These are phyloP conservation scores for Populus ilicifolia DNA, from an alignment of 345 rosid species.

Conservation along the genomic window DNA sequence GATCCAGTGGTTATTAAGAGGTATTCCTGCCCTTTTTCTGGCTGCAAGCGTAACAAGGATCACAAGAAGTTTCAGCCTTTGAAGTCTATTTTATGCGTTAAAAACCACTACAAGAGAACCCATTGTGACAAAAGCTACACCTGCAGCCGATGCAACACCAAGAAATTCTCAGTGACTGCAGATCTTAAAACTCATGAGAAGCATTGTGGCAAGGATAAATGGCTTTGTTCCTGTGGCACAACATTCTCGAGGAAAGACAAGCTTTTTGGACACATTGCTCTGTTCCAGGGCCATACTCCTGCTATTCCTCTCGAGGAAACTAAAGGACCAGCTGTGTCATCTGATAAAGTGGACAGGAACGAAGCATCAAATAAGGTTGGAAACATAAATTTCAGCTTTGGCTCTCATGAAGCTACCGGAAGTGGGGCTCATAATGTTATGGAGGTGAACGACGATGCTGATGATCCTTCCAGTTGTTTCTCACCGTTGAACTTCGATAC, in stretches of 20 bases:
- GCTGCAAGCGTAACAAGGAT: slow-evolving; percentile 96
- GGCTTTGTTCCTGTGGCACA: slow-evolving; percentile 98
- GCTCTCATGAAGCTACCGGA: slow-evolving; percentile 27
- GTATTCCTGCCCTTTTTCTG: slow-evolving; percentile 88
- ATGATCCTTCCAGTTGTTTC: slow-evolving; percentile 50
- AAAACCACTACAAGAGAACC: slow-evolving; percentile 93
- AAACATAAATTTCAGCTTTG: slow-evolving; percentile 35
- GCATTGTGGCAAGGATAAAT: slow-evolving; percentile 94
- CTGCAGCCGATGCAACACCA: slow-evolving; percentile 88
- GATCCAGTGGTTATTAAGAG: slow-evolving; percentile 72
- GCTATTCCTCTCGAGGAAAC: slow-evolving; percentile 76
- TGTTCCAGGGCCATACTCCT: slow-evolving; percentile 98
- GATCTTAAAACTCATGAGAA: slow-evolving; percentile 98
- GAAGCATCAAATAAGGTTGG: slow-evolving; percentile 38
- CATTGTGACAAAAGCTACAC: slow-evolving; percentile 92
- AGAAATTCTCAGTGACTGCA: slow-evolving; percentile 90
- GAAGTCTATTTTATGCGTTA: slow-evolving; percentile 87
- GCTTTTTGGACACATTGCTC: slow-evolving; percentile 86
- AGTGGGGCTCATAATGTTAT: slow-evolving; percentile 27
- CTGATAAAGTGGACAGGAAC: slow-evolving; percentile 38
- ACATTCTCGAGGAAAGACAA: slow-evolving; percentile 98
- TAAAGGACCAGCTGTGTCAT: slow-evolving; percentile 38
- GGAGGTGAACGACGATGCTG: slow-evolving; percentile 53
- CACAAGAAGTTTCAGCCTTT: slow-evolving; percentile 94
- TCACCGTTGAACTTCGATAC: slow-evolving; percentile 75